Conservation (phyloP, 1,139 yeast genomes). For the Pichia sp. region DNA sequence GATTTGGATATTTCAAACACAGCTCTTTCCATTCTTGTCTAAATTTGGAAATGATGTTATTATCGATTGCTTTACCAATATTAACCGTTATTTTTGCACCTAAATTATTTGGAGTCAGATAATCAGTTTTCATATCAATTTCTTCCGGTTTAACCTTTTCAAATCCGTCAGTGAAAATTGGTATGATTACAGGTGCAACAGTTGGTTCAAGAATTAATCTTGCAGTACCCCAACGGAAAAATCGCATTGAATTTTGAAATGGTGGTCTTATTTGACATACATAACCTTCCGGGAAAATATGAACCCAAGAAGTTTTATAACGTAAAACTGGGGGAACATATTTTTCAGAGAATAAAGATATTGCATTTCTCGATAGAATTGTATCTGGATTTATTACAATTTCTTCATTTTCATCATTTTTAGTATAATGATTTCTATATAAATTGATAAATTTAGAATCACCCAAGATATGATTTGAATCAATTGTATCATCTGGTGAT, state of each 20-base stretch:
- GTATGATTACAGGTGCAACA: slow-evolving; percentile 80
- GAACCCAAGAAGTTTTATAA: slow-evolving; percentile 78
- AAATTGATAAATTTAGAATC: slow-evolving; percentile 18
- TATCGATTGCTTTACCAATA: slow-evolving; percentile 69
- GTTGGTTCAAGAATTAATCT: slow-evolving; percentile 78
- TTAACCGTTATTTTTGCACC: slow-evolving; percentile 65
- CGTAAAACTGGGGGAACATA: slow-evolving; percentile 46
- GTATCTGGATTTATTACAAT: not conserved
- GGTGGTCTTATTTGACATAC: slow-evolving; percentile 84
- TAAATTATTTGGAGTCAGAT: slow-evolving; percentile 45
- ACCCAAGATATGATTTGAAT: slow-evolving; percentile 34
- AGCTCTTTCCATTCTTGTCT: slow-evolving; percentile 64
- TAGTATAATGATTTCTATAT: slow-evolving; percentile 13
- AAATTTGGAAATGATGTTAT: slow-evolving; percentile 49
- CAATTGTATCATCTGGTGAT: slow-evolving; percentile 69
- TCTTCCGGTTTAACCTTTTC: slow-evolving; percentile 85
- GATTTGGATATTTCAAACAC: slow-evolving; percentile 44
- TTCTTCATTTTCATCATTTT: not conserved
- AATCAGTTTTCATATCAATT: slow-evolving; percentile 42
- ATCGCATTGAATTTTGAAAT: slow-evolving; percentile 76
- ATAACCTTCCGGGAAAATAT: slow-evolving; percentile 91
- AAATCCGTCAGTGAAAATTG: slow-evolving; percentile 80
- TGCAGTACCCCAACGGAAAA: slow-evolving; percentile 93
- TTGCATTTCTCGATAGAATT: slow-evolving; percentile 30
- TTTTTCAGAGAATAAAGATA: slow-evolving; percentile 23